Percentiles rank a stretch among this genome's conserved stretches.
phyloP scores from a whole-genome alignment of 2,329 filamentous ascomycete species.

The Colletotrichum agaves region DNA sequence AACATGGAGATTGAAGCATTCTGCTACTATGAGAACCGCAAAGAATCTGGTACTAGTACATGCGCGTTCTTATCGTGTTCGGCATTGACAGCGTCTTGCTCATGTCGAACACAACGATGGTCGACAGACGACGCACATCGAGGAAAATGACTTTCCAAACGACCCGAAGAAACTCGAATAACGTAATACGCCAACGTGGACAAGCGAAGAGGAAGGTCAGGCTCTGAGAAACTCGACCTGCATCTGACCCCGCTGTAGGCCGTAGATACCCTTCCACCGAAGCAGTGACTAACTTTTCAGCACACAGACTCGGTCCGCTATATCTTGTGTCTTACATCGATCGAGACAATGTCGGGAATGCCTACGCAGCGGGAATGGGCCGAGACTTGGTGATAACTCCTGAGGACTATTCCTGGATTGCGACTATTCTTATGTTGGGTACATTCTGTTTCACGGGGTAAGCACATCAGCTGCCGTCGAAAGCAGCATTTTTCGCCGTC shows the following conservation, averaged over 20 bases:
- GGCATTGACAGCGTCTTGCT: not conserved
- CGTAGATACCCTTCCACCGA: not conserved
- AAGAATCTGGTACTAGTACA: too few relatives aligned
- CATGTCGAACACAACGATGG: not conserved
- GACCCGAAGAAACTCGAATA: not conserved
- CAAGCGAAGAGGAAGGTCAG: conserved; percentile 12
- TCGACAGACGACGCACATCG: not conserved
- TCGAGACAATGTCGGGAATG: conserved; percentile 29
- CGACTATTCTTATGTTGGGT: conserved; percentile 27
- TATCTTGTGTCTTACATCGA: conserved; percentile 29
- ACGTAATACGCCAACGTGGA: not conserved
- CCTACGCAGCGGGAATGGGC: conserved; percentile 36
- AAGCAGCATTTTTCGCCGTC: too few relatives aligned
- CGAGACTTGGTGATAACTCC: conserved; percentile 25
- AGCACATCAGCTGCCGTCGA: too few relatives aligned
- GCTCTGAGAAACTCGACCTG: conserved; percentile 26
- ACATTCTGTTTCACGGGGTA: conserved; percentile 24
- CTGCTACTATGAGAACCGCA: too few relatives aligned
- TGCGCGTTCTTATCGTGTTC: too few relatives aligned
- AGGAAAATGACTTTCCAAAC: not conserved
- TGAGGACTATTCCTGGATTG: conserved; percentile 32
- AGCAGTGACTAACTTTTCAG: not conserved
- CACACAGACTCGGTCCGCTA: not conserved
- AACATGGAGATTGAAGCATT: too few relatives aligned
- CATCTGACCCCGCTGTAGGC: conserved; percentile 26